Base-by-base conservation (phyloP, 768 basidiomycete genomes). In the Calocybe cyanea region DNA sequence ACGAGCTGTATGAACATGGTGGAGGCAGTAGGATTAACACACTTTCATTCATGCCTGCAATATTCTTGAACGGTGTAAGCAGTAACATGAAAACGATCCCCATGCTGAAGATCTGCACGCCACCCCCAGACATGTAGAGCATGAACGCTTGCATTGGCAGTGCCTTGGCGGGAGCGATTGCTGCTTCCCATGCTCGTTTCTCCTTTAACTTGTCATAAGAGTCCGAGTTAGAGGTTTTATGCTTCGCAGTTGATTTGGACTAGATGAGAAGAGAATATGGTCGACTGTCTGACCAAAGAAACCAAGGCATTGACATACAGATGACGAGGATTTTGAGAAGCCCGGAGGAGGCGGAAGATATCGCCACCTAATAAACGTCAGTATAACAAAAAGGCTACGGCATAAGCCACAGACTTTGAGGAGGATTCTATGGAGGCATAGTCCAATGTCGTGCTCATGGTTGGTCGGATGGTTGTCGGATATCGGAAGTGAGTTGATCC, bases 111-210 rank as follows among this genome's bases (percentile, higher is more conserved):
- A 97, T 86, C 65, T 97, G 94, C 11, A 97, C 87, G 40, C 92
- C 91, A 10, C 91, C 85, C 28, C 94, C 94, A 17, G 92, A 94
- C 88, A 97, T 95, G 78, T 97, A 97, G 25, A 97, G 75, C 94
- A 97, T 97, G 69, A 97, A 87, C 4, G 86, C 92, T 59, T 97
- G 92, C 94, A 96, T 96, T 3, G 93, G 93, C 20, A 97, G 75
- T 11, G 83, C 81, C 65, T 97, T 96, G 25, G 88, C 90, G 1
- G 93, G 93, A 3, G 79, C 71, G 39, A 84, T 77, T 31, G 91
- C 91, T 33, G 89, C 72, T 51, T 92, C 89, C 87, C 91, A 90
- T 34, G 91, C 91, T 20, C 88, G 82, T 57, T 77, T 83, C 52
- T 79, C 78, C 60, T 91, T 90, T 49, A 92, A 70, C 18, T 67